phyloP scores from a whole-genome alignment of 108 stramenopile genomes.

The Nitzschia palea region DNA sequence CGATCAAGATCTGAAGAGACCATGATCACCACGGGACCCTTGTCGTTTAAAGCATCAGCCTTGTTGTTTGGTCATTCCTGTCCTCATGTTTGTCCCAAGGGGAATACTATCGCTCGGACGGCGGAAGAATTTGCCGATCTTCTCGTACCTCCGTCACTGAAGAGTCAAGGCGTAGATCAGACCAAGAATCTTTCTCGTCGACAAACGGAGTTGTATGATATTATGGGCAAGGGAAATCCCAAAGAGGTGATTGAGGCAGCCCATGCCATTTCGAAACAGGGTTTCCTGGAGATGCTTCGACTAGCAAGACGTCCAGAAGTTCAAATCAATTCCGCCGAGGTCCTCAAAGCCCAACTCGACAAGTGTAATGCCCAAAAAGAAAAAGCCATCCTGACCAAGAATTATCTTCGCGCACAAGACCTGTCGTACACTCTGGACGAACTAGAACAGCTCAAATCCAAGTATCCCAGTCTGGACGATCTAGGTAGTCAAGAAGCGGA shows the following conservation, averaged over 20 bases:
- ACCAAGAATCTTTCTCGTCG: constrained; percentile 17
- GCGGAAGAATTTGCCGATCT: constrained; percentile 25
- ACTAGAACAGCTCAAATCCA: constrained; percentile 16
- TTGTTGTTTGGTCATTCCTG: constrained; percentile 21
- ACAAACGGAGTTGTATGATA: constrained; percentile 16
- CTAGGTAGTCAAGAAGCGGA: constrained; percentile 20
- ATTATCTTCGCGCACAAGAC: constrained; percentile 28
- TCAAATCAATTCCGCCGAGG: constrained; percentile 15
- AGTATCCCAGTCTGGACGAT: constrained; percentile 18
- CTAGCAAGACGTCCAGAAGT: constrained; percentile 30
- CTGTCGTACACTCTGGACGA: constrained; percentile 20
- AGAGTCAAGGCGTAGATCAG: constrained; percentile 12
- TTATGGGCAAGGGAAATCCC: constrained; percentile 32
- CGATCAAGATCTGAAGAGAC: constrained; percentile 32
- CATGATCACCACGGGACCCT: constrained; percentile 22
- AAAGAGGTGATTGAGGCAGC: constrained; percentile 15
- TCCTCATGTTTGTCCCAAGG: not conserved
- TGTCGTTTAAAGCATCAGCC: constrained; percentile 21
- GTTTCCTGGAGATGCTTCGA: constrained; percentile 11
- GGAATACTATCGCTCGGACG: constrained; percentile 16
- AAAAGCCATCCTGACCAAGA: constrained; percentile 23
- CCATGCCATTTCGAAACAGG: not conserved
- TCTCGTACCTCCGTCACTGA: constrained; percentile 16
- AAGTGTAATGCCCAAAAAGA: constrained; percentile 9
- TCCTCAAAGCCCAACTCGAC: constrained; percentile 13